Evolutionary conservation across 129 eudicot species (phyloP), one percentile per base, ranked within the genome.

Genomic region (Flaveria robusta): DNA sequence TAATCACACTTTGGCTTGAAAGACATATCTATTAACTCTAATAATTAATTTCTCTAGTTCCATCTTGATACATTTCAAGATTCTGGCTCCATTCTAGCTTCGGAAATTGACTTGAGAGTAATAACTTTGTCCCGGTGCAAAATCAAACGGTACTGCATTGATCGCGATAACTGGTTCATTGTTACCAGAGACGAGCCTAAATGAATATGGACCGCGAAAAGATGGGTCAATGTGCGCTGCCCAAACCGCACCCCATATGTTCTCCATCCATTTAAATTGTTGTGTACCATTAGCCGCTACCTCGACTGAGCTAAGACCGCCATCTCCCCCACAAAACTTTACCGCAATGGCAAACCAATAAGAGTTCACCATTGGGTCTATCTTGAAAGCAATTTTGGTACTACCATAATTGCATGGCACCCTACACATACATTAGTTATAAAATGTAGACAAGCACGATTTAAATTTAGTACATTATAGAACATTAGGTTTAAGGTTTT

Each of bases 221-320:
- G 76, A 75, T 18, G 81, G 67, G 12, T 79, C 83, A n/a, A 77
- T 47, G 42, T 86, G 58, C 0, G 45, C 70, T 1, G 79, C 85
- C 87, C 88, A 89, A 51, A 84, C 88, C 12, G 94, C 90, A 10
- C 91, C 94, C 86, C 86, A 89, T 24, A 75, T 47, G 62, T 81
- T 82, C n/a, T 70, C 50, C 94, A 86, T 86, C 27, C 55, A 0
- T 41, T 65, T 37, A 75, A 74, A 82, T 8, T 76, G 29, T 10
- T 52, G 71, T 9, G 86, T 52, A 20, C 83, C 78, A 24, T 71
- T 73, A 37, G 75, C 47, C 16, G 67, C 39, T 14, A 89, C 70
- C 60, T 85, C 87, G 7, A 87, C 81, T 5, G 50, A 78, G 15
- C 29, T 66, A 31, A 86, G 77, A 7, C 81, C 80, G 2, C 92